phyloP scores from a whole-genome alignment of 257 asterid species.

The Primulina tabacum region DNA sequence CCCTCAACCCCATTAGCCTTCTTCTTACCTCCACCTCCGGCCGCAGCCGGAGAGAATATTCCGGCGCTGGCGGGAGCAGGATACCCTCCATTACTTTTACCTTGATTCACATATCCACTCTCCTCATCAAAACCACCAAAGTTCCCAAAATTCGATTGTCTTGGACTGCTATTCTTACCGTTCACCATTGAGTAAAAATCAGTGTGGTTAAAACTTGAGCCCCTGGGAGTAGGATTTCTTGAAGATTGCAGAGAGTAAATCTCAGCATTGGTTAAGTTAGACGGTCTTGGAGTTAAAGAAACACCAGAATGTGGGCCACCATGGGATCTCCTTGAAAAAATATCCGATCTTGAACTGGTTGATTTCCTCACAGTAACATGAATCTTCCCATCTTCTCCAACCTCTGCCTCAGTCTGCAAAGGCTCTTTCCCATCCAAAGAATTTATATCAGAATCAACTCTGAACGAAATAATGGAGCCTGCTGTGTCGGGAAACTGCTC shows the following conservation, averaged over 20 bases:
- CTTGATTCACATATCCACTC: slow-evolving; percentile 41
- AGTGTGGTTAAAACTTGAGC: slow-evolving; percentile 50
- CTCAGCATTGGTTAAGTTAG: slow-evolving; percentile 64
- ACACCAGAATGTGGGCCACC: slow-evolving; percentile 45
- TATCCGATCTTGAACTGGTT: slow-evolving; percentile 54
- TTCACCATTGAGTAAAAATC: slow-evolving; percentile 61
- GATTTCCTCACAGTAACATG: slow-evolving; percentile 64
- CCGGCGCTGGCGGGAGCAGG: slow-evolving; percentile 81
- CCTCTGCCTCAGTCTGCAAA: slow-evolving; percentile 56
- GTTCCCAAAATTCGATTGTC: slow-evolving; percentile 51
- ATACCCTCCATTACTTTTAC: slow-evolving; percentile 55
- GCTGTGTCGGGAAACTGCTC: slow-evolving; percentile 78
- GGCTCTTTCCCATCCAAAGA: slow-evolving; percentile 63
- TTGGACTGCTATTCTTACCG: slow-evolving; percentile 44
- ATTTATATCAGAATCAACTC: slow-evolving; percentile 59
- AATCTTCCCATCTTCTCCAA: slow-evolving; percentile 65
- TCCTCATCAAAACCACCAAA: slow-evolving; percentile 54
- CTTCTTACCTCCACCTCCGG: slow-evolving; percentile 50
- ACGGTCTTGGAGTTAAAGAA: slow-evolving; percentile 53
- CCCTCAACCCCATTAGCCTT: slow-evolving; percentile 57
- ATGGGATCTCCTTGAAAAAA: slow-evolving; percentile 45
- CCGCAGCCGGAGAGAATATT: slow-evolving; percentile 73
- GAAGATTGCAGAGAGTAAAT: slow-evolving; percentile 71
- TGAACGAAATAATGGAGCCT: slow-evolving; percentile 47
- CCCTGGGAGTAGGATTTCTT: slow-evolving; percentile 62